These are phyloP conservation scores for Penicillium hordei DNA, from an alignment of 2,329 filamentous ascomycete species.

Conservation along the genomic window DNA sequence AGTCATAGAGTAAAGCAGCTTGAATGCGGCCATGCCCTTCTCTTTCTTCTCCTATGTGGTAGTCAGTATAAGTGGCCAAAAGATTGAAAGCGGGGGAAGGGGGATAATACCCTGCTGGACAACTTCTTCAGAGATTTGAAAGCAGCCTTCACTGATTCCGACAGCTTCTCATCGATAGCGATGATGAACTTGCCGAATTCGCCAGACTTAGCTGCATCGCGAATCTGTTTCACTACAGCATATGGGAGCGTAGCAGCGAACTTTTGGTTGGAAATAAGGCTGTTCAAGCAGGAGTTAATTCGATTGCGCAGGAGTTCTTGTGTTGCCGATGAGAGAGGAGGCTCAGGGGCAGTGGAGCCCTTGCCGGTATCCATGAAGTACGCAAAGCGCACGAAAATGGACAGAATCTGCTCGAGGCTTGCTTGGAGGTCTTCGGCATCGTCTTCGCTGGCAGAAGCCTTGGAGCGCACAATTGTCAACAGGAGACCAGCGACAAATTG, in stretches of 20 bases:
- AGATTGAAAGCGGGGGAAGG: background rate
- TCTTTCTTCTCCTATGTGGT: conserved; percentile 54
- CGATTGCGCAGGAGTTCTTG: conserved; percentile 56
- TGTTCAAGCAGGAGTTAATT: conserved; percentile 56
- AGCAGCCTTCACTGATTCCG: conserved; percentile 43
- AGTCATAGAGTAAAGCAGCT: conserved; percentile 78
- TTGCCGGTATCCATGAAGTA: conserved; percentile 48
- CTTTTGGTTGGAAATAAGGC: conserved; percentile 47
- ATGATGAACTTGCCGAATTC: conserved; percentile 47
- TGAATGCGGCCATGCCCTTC: conserved; percentile 61
- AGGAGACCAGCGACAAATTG: conserved; percentile 55
- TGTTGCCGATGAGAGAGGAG: conserved; percentile 48
- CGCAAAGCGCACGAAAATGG: conserved; percentile 49
- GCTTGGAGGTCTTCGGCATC: conserved; percentile 39
- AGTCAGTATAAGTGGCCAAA: conserved; percentile 13
- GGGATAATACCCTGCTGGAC: conserved; percentile 36
- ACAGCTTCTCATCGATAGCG: conserved; percentile 48
- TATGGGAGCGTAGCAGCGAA: conserved; percentile 41
- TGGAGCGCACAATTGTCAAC: conserved; percentile 49
- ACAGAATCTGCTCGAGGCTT: conserved; percentile 48
- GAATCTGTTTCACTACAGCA: conserved; percentile 43
- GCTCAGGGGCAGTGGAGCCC: conserved; percentile 40
- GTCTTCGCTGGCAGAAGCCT: conserved; percentile 33
- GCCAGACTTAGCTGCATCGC: conserved; percentile 37
- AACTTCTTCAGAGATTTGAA: conserved; percentile 43